phyloP scores from a whole-genome alignment of 306 rosid genomes.

The Fragaria vesca region DNA sequence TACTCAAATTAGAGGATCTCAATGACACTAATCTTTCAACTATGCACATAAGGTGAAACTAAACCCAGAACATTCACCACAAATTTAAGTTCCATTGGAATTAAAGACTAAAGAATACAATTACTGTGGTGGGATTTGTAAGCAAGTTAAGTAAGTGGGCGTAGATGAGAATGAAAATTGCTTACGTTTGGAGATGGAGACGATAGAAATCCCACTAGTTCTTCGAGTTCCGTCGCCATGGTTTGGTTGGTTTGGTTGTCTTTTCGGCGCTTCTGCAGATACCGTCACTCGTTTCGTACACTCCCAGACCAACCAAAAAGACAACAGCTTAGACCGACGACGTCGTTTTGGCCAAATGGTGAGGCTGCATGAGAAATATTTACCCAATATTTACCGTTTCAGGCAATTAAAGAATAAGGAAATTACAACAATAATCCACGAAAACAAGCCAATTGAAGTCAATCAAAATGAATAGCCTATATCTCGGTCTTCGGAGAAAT shows the following conservation, averaged over 20 bases:
- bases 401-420: no score
- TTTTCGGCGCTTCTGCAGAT: neutral
- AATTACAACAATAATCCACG: no score
- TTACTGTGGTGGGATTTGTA: neutral
- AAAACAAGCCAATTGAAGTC: no score
- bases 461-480: no score
- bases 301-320: neutral
- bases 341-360: neutral
- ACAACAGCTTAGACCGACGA: neutral
- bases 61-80: neutral
- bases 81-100: no score
- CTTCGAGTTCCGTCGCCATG: conserved; percentile 92
- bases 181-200: conserved; percentile 77
- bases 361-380: neutral
- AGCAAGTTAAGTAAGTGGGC: neutral
- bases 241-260: neutral
- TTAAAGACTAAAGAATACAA: neutral
- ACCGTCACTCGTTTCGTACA: neutral
- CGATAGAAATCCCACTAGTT: conserved; percentile 68
- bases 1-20: neutral
- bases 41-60: neutral
- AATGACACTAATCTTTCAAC: neutral
- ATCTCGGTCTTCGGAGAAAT: no score
- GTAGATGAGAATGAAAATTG: neutral
- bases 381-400: neutral